Conservation (phyloP, 805 yeast genomes). For the Schizosaccharomyces japonicus region DNA sequence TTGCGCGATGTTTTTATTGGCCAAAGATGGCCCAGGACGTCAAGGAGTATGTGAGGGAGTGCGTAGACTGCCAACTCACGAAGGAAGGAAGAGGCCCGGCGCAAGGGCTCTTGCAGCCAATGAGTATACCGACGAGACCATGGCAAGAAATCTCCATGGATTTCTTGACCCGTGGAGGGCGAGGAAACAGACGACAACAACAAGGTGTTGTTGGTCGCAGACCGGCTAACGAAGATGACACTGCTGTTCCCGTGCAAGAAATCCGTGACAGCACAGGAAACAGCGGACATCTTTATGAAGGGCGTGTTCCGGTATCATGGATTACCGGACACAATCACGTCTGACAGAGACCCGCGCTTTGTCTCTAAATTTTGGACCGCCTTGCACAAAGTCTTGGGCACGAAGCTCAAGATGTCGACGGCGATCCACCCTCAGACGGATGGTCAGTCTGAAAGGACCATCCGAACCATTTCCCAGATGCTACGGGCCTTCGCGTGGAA, state of each 20-base stretch:
- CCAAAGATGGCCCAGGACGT: too few relatives aligned
- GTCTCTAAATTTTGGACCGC: neutral
- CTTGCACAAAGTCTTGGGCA: neutral
- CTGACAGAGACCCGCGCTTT: neutral
- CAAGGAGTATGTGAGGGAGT: too few relatives aligned
- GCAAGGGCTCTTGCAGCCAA: too few relatives aligned
- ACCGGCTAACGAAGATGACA: slow-evolving; percentile 10
- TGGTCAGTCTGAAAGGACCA: neutral
- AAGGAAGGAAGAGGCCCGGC: too few relatives aligned
- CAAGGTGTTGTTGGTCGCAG: slow-evolving; percentile 10
- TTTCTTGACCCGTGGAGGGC: slow-evolving; percentile 9
- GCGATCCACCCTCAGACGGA: neutral
- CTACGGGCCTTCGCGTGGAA: too few relatives aligned
- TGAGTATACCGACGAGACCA: slow-evolving; percentile 8
- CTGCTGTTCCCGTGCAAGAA: slow-evolving; percentile 8
- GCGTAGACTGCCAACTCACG: too few relatives aligned
- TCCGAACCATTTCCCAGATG: too few relatives aligned
- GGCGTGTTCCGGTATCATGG: neutral
- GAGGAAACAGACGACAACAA: slow-evolving; percentile 7
- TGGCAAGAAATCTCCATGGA: slow-evolving; percentile 10
- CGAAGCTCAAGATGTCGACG: neutral
- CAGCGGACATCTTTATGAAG: neutral
- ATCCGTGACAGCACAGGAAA: neutral
- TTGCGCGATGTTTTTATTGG: neutral
- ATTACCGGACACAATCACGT: neutral